Evolutionary conservation across 805 yeast genomes (phyloP).

Genomic region (Peterozyma toletana): DNA sequence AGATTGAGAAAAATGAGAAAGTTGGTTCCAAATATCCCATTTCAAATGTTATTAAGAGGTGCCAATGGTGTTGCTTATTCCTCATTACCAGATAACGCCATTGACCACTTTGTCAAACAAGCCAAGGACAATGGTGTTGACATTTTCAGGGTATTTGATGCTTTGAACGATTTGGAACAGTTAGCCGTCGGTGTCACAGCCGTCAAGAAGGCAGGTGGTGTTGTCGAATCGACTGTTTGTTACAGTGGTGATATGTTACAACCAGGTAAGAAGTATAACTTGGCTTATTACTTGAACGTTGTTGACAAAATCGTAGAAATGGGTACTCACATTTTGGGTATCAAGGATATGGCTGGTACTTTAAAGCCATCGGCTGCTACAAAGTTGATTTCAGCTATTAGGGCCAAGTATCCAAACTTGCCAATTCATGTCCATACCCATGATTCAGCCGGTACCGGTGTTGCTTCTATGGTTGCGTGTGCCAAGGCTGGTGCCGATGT

Average conservation of each 20-base stretch:
- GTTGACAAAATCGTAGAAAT: conserved; percentile 78
- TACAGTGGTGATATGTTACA: conserved; percentile 98
- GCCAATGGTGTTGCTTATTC: conserved; percentile 99
- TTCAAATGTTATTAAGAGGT: conserved; percentile 98
- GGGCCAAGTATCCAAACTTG: conserved; percentile 83
- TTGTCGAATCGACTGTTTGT: conserved; percentile 96
- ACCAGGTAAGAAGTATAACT: conserved; percentile 92
- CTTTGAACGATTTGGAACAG: conserved; percentile 94
- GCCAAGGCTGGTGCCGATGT: conserved; percentile 97
- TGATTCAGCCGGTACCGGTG: conserved; percentile 99
- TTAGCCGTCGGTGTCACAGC: conserved; percentile 97
- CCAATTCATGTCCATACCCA: conserved; percentile 99
- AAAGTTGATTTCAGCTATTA: conserved; percentile 67
- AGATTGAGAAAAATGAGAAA: conserved; percentile 82
- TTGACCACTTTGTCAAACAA: conserved; percentile 91
- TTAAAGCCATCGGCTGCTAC: conserved; percentile 92
- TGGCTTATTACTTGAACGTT: conserved; percentile 78
- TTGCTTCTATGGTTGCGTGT: conserved; percentile 91
- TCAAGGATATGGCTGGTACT: conserved; percentile 99
- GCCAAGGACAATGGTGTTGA: conserved; percentile 97
- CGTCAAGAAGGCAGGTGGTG: conserved; percentile 97
- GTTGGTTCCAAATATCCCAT: conserved; percentile 95
- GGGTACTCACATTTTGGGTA: conserved; percentile 97
- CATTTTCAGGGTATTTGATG: conserved; percentile 96
- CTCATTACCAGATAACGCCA: conserved; percentile 96